phyloP scores from a whole-genome alignment of 1,284 basidiomycete species.

The Papiliotrema laurentii region DNA sequence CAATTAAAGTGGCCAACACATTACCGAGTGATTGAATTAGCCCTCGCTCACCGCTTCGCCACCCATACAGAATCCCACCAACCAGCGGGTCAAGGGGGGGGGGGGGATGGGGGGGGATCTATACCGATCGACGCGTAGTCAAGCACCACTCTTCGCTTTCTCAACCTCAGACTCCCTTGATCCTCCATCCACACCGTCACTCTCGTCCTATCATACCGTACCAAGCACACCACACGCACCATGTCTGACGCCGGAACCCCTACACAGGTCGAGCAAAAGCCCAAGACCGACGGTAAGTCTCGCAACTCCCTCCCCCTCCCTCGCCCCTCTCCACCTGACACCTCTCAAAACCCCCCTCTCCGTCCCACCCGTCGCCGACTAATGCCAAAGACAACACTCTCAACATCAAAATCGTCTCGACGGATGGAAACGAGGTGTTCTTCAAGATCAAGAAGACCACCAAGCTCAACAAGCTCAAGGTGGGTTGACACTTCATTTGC shows the following conservation, averaged over 20 bases:
- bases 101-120: too few species aligned
- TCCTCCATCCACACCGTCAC: not conserved
- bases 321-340: not conserved
- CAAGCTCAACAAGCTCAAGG: constrained; percentile 78
- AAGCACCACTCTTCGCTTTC: not conserved
- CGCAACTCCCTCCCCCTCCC: not conserved
- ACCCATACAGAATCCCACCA: too few species aligned
- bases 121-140: not conserved
- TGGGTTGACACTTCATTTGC: constrained; percentile 10
- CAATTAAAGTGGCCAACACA: too few species aligned
- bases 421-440: constrained; percentile 83
- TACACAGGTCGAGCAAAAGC: constrained; percentile 50
- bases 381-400: constrained; percentile 60
- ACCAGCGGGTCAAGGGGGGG: too few species aligned
- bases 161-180: not conserved
- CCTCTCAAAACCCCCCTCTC: not conserved
- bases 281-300: constrained; percentile 53
- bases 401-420: constrained; percentile 78
- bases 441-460: constrained; percentile 98
- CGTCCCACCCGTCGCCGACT: not conserved
- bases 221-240: constrained; percentile 12
- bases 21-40: too few species aligned
- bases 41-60: too few species aligned
- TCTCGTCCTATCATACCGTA: not conserved
- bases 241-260: constrained; percentile 66